phyloP scores from a whole-genome alignment of 1,139 yeast genomes.

The Debaryomycetaceae sp. region DNA sequence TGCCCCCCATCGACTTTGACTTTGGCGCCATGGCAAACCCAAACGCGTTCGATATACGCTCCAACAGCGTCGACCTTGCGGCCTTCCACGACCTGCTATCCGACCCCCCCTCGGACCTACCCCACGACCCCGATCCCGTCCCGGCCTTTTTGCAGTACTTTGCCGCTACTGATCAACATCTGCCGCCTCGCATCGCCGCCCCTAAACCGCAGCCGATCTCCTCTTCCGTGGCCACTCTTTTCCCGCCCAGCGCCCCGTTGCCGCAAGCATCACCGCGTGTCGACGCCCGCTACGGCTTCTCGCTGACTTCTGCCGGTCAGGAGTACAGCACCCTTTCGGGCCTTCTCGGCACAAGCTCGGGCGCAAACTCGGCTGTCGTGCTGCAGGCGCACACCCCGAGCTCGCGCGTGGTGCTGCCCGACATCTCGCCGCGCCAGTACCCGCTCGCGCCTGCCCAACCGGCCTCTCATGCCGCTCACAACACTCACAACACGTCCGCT shows the following conservation, averaged over 20 bases:
- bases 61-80: background rate
- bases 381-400: slow-evolving; percentile 34
- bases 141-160: background rate
- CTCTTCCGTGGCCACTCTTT: no score
- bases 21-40: background rate
- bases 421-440: slow-evolving; percentile 18
- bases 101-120: background rate
- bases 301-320: slow-evolving; percentile 54
- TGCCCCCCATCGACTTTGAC: background rate
- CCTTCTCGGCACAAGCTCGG: slow-evolving; percentile 47
- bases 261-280: background rate
- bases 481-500: background rate
- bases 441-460: background rate
- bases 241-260: no score
- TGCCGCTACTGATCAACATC: no score
- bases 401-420: slow-evolving; percentile 26
- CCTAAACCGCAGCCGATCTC: no score
- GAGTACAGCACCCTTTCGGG: slow-evolving; percentile 73
- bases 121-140: background rate
- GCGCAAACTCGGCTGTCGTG: slow-evolving; percentile 17
- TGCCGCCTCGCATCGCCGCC: no score
- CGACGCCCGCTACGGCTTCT: background rate
- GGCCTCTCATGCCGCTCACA: background rate
- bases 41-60: background rate
- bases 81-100: background rate